Percentiles rank a stretch among this genome's conserved stretches.
These are phyloP conservation scores for Trametopsis cervina DNA, from an alignment of 768 basidiomycete genomes.

Conservation along the genomic window DNA sequence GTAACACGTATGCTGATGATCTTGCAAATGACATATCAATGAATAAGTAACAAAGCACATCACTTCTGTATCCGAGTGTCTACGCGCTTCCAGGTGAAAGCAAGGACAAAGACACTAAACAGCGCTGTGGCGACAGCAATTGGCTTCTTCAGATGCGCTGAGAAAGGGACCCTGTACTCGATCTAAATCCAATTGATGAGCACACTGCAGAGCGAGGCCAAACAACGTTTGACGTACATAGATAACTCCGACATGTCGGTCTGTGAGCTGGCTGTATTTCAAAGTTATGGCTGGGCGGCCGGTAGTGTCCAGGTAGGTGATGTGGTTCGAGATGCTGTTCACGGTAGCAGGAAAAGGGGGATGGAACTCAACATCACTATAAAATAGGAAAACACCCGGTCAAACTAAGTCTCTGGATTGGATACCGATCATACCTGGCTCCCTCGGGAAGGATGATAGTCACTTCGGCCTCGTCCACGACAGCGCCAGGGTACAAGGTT, in stretches of 20 bases:
- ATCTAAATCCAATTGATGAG: constrained; percentile 47
- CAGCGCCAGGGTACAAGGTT: constrained; percentile 72
- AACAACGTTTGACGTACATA: constrained; percentile 57
- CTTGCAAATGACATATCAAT: not conserved
- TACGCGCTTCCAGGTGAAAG: constrained; percentile 40
- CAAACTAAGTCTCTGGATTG: not conserved
- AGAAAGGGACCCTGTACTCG: constrained; percentile 75
- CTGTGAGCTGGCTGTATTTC: constrained; percentile 65
- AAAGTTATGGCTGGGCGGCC: constrained; percentile 80
- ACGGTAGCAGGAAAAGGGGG: constrained; percentile 73
- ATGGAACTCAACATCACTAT: constrained; percentile 69
- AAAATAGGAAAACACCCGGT: constrained; percentile 2
- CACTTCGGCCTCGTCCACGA: constrained; percentile 74
- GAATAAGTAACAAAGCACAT: not conserved
- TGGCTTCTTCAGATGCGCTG: constrained; percentile 85
- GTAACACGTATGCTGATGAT: not conserved
- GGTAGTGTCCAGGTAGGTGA: constrained; percentile 85
- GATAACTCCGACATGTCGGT: constrained; percentile 72
- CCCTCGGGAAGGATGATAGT: constrained; percentile 88
- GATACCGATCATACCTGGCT: constrained; percentile 63
- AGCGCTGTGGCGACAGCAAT: constrained; percentile 68
- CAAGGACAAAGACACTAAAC: constrained; percentile 54
- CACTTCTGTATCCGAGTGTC: constrained; percentile 43
- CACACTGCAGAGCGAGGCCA: constrained; percentile 5
- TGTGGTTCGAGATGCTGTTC: constrained; percentile 57